Percentiles rank a stretch among this genome's conserved stretches.
Conservation (phyloP, 1,139 yeast genomes). For the Zygosaccharomyces sapae region DNA sequence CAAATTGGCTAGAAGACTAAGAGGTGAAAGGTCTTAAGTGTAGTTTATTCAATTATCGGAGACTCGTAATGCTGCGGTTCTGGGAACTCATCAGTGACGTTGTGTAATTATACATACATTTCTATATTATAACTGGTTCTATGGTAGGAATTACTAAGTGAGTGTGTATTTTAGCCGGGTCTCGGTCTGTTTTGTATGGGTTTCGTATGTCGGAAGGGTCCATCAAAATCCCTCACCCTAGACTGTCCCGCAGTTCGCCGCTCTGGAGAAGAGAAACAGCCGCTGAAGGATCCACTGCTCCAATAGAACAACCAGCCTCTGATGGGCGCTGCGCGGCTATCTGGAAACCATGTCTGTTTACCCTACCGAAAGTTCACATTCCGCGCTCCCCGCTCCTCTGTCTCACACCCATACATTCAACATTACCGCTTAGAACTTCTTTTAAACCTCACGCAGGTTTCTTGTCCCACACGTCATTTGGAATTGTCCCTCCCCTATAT, state of each 20-base stretch:
- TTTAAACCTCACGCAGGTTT: background rate
- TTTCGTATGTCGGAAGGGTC: too few species aligned
- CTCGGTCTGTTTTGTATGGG: too few species aligned
- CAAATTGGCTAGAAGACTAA: constrained; percentile 98
- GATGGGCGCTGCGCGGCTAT: too few species aligned
- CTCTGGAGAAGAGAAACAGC: too few species aligned
- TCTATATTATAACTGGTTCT: background rate
- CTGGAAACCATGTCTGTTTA: too few species aligned
- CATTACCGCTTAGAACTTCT: too few species aligned
- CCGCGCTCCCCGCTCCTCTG: background rate
- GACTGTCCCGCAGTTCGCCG: too few species aligned
- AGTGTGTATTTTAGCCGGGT: too few species aligned
- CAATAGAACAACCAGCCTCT: too few species aligned
- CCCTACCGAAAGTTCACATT: too few species aligned
- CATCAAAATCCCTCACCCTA: too few species aligned
- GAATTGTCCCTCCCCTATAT: background rate
- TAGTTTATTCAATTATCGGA: background rate
- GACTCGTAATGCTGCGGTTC: background rate
- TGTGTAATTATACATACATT: background rate
- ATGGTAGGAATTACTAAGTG: background rate
- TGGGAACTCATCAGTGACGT: background rate
- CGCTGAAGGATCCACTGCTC: too few species aligned
- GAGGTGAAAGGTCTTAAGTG: constrained; percentile 81
- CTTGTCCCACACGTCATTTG: background rate
- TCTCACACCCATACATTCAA: background rate